These are phyloP conservation scores for Pseudopithomyces maydicus DNA, from an alignment of 2,329 filamentous ascomycete species.

Conservation along the genomic window DNA sequence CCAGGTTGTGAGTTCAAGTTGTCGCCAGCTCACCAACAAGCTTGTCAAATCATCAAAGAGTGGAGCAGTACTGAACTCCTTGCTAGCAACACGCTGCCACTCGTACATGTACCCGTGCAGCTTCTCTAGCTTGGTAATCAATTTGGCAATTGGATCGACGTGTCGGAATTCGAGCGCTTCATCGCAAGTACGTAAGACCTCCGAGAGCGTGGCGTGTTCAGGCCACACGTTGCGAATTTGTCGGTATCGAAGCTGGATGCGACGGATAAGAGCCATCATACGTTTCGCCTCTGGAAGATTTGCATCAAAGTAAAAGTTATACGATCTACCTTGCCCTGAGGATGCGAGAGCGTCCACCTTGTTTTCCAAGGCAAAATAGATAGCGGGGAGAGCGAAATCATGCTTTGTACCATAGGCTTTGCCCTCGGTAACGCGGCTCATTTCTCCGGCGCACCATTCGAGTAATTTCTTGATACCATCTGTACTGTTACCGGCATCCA, in stretches of 20 bases:
- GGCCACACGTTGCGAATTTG: conserved; percentile 69
- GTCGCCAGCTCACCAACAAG: conserved; percentile 85
- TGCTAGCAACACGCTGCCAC: conserved; percentile 93
- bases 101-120: conserved; percentile 85
- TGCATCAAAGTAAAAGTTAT: conserved; percentile 88
- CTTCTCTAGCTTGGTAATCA: conserved; percentile 85
- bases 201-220: conserved; percentile 77
- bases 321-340: conserved; percentile 49
- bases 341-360: conserved; percentile 52
- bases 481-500: conserved; percentile 20
- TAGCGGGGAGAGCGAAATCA: conserved; percentile 66
- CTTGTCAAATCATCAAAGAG: conserved; percentile 80
- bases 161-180: conserved; percentile 77
- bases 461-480: conserved; percentile 34
- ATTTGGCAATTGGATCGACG: conserved; percentile 81
- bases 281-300: conserved; percentile 78
- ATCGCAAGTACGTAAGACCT: conserved; percentile 77
- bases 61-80: conserved; percentile 70
- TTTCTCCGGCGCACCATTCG: conserved; percentile 35
- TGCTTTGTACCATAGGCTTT: conserved; percentile 29
- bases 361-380: conserved; percentile 69
- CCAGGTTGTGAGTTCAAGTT: conserved; percentile 92
- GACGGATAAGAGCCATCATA: conserved; percentile 71
- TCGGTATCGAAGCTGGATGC: conserved; percentile 73
- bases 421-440: conserved; percentile 32